Base-by-base conservation (phyloP, 2,329 filamentous ascomycete species). In the Botryotinia globosa region DNA sequence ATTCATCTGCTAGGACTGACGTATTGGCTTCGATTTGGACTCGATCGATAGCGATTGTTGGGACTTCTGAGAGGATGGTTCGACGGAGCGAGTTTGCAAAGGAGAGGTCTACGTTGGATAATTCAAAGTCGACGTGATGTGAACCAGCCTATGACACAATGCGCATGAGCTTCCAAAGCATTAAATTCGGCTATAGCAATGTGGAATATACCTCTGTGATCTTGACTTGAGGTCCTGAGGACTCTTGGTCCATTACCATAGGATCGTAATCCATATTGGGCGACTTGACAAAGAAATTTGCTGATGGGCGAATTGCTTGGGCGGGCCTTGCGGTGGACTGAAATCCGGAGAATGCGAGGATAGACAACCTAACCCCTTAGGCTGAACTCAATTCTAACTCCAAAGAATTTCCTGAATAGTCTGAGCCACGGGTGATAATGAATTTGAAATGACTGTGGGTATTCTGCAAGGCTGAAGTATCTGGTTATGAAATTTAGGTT, bases 1-100 rank as follows among this genome's bases (percentile, higher is more conserved):
- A 97, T 83, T 99, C 95, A 83, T 99, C 95, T 74, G 95, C 93
- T 22, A 98, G 89, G 7, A 98, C 94, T n/a, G 94, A 97, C 73
- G 92, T 97, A 85, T 99, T 99, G 79, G 88, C 88, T 80, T 97
- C 91, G 76, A 99, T 91, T 82, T 98, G 94, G 75, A 98, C 94
- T 22, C 97, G 88, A 80, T 99, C 95, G 82, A 98, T 94, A 75
- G 96, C 94, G 78, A 98, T 90, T 37, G 94, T 98, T 18, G 95
- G 94, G 74, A 99, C 92, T 84, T 99, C 95, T 79, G 94, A 93
- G 77, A 97, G 91, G 84, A 98, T 95, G 73, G 94, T 88, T 80
- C 95, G 93, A 75, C 95, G 94, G 74, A 98, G 85, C 63, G 94
- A 92, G 86, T 99, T 99, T 79, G 95, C 95, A 79, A 98, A 94